These are phyloP conservation scores for Peltaster fructicola DNA, from an alignment of 2,329 filamentous ascomycete species.

Conservation along the genomic window DNA sequence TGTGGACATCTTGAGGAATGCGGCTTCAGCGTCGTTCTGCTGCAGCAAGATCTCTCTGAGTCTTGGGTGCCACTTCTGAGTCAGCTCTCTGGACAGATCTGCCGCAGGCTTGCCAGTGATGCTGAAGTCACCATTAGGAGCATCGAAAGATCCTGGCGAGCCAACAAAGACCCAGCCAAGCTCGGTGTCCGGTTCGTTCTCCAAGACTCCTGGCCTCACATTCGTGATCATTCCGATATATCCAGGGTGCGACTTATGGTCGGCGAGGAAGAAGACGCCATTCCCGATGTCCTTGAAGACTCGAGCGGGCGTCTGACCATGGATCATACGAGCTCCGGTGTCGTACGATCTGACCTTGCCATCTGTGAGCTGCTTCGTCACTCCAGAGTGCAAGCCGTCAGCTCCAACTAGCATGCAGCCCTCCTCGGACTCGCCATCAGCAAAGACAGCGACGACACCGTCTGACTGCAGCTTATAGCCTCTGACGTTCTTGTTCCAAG, in stretches of 20 bases:
- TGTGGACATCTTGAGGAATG: constrained; percentile 51
- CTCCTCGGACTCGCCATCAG: not conserved
- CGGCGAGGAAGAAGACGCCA: constrained; percentile 41
- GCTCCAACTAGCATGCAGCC: constrained; percentile 1
- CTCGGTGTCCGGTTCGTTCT: constrained; percentile 33
- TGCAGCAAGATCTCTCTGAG: constrained; percentile 40
- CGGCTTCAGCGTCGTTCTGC: constrained; percentile 38
- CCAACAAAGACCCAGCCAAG: constrained; percentile 50
- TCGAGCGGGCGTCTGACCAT: constrained; percentile 44
- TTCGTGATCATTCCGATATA: constrained; percentile 44
- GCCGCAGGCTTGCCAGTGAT: constrained; percentile 41
- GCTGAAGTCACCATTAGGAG: constrained; percentile 42
- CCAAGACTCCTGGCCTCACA: constrained; percentile 39
- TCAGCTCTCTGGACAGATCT: constrained; percentile 37
- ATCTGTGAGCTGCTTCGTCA: constrained; percentile 41
- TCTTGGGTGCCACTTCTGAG: constrained; percentile 37
- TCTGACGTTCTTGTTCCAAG: constrained; percentile 38
- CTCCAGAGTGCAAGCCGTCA: constrained; percentile 13
- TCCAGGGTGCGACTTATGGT: constrained; percentile 30
- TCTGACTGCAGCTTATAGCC: constrained; percentile 38
- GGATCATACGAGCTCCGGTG: constrained; percentile 44
- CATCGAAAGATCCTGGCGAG: constrained; percentile 37
- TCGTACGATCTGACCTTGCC: constrained; percentile 45
- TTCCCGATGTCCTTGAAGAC: constrained; percentile 46
- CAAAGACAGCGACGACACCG: not conserved